Evolutionary conservation across 352 stramenopile genomes (phyloP).

Genomic region (Phytopythium ostracodes): DNA sequence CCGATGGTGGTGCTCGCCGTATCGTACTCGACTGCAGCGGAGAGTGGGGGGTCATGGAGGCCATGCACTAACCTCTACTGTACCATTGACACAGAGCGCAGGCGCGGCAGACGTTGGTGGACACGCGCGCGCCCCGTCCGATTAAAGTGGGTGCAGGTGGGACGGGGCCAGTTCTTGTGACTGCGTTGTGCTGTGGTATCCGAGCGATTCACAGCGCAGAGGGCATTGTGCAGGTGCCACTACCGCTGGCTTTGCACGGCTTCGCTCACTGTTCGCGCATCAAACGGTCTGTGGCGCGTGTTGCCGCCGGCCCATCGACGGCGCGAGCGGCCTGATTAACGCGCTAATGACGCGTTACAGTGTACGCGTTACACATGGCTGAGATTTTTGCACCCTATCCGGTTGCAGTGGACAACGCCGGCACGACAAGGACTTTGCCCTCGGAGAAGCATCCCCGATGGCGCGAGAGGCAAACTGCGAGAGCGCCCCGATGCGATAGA

Average conservation of each 20-base stretch:
- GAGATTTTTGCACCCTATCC: not conserved
- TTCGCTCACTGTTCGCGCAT: not conserved
- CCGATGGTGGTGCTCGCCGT: not conserved
- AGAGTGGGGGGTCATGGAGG: not conserved
- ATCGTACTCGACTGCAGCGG: not conserved
- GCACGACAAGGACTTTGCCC: too few relatives aligned
- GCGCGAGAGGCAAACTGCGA: too few relatives aligned
- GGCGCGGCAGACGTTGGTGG: not conserved
- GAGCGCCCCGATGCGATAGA: too few relatives aligned
- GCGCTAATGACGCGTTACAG: not conserved
- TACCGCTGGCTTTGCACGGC: not conserved
- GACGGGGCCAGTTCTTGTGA: not conserved
- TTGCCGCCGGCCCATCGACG: too few relatives aligned
- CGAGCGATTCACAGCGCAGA: not conserved
- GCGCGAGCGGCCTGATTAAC: not conserved
- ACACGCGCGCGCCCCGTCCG: not conserved
- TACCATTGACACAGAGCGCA: not conserved
- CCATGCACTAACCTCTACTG: too few relatives aligned
- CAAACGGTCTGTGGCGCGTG: not conserved
- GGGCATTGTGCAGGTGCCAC: not conserved
- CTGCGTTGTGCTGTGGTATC: too few relatives aligned
- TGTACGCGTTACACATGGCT: not conserved
- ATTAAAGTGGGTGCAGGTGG: constrained; percentile 1
- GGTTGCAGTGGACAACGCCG: not conserved
- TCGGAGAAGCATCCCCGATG: too few relatives aligned